Percentiles rank a stretch among this genome's conserved stretches.
Evolutionary conservation across 176 grass and related monocot genomes (phyloP).

Genomic region (Stipa capillata): DNA sequence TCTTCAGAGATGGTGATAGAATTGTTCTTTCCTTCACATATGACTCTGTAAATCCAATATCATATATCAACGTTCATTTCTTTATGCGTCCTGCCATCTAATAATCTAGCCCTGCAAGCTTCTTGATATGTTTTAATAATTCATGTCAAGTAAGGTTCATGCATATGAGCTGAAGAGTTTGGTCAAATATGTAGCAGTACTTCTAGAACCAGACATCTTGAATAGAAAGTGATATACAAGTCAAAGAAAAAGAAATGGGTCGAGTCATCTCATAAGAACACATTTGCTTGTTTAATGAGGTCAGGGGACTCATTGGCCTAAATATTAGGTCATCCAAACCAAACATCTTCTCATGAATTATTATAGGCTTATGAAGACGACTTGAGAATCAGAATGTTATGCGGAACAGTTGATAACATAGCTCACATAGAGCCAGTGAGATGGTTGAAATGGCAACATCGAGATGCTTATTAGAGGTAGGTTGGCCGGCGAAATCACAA

Average conservation of each 20-base stretch:
- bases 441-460: slow-evolving; percentile 40
- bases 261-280: neutral
- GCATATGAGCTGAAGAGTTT: slow-evolving; percentile 4
- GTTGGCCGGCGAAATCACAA: neutral
- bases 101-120: neutral
- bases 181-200: slow-evolving; percentile 1
- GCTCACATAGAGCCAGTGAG: neutral
- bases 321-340: slow-evolving; percentile 9
- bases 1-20: neutral
- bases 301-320: neutral
- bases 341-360: slow-evolving; percentile 8
- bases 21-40: neutral
- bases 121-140: slow-evolving; percentile 11
- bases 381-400: slow-evolving; percentile 2
- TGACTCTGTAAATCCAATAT: neutral
- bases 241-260: slow-evolving; percentile 34
- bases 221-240: slow-evolving; percentile 13
- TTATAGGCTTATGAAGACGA: neutral
- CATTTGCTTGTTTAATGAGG: slow-evolving; percentile 7
- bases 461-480: neutral
- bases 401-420: neutral
- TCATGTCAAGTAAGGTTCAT: neutral
- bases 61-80: neutral
- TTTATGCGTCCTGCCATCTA: neutral
- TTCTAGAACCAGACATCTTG: slow-evolving; percentile 11